phyloP scores from a whole-genome alignment of 768 basidiomycete genomes.

The Lactarius pseudohatsudake region DNA sequence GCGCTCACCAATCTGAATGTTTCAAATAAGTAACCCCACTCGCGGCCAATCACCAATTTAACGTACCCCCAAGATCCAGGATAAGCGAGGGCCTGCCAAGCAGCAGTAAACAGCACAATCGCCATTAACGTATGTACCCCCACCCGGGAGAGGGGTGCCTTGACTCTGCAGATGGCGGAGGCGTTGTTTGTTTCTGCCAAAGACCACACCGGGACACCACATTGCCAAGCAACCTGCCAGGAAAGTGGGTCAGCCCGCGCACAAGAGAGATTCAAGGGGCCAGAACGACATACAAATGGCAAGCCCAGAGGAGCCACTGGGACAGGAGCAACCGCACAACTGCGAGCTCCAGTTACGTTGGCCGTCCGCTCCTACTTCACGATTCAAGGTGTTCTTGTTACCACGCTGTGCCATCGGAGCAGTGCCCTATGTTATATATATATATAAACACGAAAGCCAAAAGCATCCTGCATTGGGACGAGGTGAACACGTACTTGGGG shows the following conservation, averaged over 20 bases:
- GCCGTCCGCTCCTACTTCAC: slow-evolving; percentile 33
- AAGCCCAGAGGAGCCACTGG: slow-evolving; percentile 28
- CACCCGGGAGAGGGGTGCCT: slow-evolving; percentile 41
- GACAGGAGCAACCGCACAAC: slow-evolving; percentile 31
- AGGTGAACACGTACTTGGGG: slow-evolving; percentile 12
- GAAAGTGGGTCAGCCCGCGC: neutral
- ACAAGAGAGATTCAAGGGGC: neutral
- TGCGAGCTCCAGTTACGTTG: slow-evolving; percentile 37
- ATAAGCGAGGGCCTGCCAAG: slow-evolving; percentile 37
- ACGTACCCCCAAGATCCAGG: slow-evolving; percentile 45
- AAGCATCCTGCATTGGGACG: too few species aligned
- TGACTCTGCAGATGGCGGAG: slow-evolving; percentile 40
- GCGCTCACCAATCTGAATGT: slow-evolving; percentile 38
- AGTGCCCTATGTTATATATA: neutral
- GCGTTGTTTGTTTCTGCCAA: slow-evolving; percentile 43
- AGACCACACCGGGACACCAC: slow-evolving; percentile 45
- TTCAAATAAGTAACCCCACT: slow-evolving; percentile 31
- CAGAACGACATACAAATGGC: slow-evolving; percentile 32
- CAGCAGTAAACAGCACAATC: slow-evolving; percentile 43
- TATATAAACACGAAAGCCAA: neutral
- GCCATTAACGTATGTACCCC: slow-evolving; percentile 37
- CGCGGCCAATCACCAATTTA: neutral
- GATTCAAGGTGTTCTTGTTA: slow-evolving; percentile 32
- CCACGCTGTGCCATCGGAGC: slow-evolving; percentile 15
- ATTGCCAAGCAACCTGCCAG: slow-evolving; percentile 39